Evolutionary conservation across 2,329 filamentous ascomycete genomes (phyloP).

Genomic region (Stemphylium vesicarium): DNA sequence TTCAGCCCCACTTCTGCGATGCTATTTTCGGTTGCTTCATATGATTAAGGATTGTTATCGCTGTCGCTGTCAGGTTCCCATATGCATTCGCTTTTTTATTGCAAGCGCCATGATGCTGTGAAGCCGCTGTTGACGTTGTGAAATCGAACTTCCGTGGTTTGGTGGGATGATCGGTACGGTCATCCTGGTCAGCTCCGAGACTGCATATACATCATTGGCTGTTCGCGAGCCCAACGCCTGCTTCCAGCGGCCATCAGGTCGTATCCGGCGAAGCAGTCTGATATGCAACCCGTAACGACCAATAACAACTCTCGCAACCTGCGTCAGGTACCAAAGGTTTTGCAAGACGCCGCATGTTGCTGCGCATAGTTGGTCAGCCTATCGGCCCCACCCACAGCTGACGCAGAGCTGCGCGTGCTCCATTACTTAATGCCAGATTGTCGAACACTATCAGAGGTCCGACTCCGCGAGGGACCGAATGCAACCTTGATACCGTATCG

Average conservation of each 20-base stretch:
- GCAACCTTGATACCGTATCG: not conserved
- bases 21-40: not conserved
- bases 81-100: not conserved
- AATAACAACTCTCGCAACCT: not conserved
- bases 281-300: not conserved
- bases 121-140: not conserved
- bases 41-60: not conserved
- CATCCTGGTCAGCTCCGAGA: constrained; percentile 2
- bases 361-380: too few species aligned
- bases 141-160: not conserved
- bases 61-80: not conserved
- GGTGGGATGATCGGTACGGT: not conserved
- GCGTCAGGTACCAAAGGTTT: too few species aligned
- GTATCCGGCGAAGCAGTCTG: not conserved
- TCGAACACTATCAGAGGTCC: constrained; percentile 4
- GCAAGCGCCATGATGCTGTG: not conserved
- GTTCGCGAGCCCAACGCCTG: not conserved
- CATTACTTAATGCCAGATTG: too few species aligned
- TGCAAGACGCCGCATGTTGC: too few species aligned
- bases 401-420: too few species aligned
- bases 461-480: constrained; percentile 7
- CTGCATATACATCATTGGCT: constrained; percentile 2
- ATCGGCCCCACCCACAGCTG: too few species aligned
- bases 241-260: not conserved
- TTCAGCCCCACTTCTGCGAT: not conserved